Evolutionary conservation across 139 green algal genomes (phyloP).

Genomic region (Picochlorum sp.): DNA sequence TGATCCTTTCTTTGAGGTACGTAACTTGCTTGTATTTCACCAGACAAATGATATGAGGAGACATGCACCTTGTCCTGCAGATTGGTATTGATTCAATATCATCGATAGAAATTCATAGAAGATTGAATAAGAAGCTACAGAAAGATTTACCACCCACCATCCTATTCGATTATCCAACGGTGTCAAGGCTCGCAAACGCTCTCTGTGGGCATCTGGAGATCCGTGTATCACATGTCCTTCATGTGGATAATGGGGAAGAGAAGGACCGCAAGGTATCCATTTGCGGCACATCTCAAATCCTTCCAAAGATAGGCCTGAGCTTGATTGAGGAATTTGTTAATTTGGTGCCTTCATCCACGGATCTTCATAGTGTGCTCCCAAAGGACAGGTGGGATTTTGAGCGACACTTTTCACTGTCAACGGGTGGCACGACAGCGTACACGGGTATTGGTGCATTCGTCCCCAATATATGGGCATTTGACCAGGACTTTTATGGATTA

Average conservation of each 20-base stretch:
- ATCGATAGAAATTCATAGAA: slow-evolving; percentile 4
- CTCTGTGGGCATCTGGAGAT: no score
- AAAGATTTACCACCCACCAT: slow-evolving; percentile 28
- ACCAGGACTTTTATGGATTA: slow-evolving; percentile 52
- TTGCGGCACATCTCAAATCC: not conserved
- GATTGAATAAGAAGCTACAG: slow-evolving; percentile 22
- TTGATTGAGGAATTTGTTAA: no score
- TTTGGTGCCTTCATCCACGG: slow-evolving; percentile 3
- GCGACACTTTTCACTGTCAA: slow-evolving; percentile 37
- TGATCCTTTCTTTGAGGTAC: not conserved
- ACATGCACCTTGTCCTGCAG: slow-evolving; percentile 2
- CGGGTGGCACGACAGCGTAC: slow-evolving; percentile 11
- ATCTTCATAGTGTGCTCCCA: slow-evolving; percentile 50
- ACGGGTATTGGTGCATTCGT: slow-evolving; percentile 54
- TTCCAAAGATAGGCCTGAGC: not conserved
- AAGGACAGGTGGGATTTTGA: slow-evolving; percentile 31
- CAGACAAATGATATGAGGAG: not conserved
- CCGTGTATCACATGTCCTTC: no score
- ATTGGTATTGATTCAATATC: slow-evolving; percentile 57
- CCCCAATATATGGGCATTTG: slow-evolving; percentile 43
- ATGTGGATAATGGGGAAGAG: no score
- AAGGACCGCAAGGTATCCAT: not conserved
- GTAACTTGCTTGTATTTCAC: not conserved
- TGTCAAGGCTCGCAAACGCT: not conserved
- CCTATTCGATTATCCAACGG: slow-evolving; percentile 41